These are phyloP conservation scores for Solanum chilense DNA, from an alignment of 257 asterid species.

Conservation along the genomic window DNA sequence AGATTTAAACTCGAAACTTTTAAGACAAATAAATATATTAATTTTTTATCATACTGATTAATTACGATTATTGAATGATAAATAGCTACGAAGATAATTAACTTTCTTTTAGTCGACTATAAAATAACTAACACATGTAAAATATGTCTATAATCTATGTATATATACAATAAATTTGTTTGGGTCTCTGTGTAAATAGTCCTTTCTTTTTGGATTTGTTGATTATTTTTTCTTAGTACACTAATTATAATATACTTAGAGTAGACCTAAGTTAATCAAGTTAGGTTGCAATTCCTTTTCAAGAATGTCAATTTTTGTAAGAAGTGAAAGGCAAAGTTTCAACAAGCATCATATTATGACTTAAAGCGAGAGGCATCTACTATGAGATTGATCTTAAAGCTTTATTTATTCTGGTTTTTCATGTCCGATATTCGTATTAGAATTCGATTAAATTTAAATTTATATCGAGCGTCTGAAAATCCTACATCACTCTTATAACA, in stretches of 20 bases:
- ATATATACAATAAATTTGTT: not conserved
- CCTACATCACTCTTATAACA: not conserved
- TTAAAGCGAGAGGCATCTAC: not conserved
- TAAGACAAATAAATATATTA: not conserved
- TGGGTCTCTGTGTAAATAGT: fast-evolving
- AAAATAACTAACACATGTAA: no score
- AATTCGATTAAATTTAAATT: fast-evolving
- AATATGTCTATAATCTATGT: not conserved
- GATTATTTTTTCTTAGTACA: not conserved
- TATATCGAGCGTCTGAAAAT: fast-evolving
- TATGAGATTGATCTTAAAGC: not conserved
- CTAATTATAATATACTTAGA: not conserved
- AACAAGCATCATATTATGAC: not conserved
- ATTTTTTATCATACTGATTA: not conserved
- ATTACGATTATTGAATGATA: not conserved
- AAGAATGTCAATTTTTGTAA: not conserved
- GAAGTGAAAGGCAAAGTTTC: not conserved
- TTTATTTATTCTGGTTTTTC: not conserved
- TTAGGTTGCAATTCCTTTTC: not conserved
- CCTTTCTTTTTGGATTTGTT: not conserved
- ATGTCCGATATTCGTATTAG: fast-evolving
- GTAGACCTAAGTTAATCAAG: not conserved
- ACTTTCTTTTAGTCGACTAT: no score
- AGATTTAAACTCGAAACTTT: not conserved
- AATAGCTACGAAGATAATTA: not conserved